Evolutionary conservation across 2,329 filamentous ascomycete genomes (phyloP), one percentile per base, ranked within the genome.

Genomic region (Domatiomyces catenatus): DNA sequence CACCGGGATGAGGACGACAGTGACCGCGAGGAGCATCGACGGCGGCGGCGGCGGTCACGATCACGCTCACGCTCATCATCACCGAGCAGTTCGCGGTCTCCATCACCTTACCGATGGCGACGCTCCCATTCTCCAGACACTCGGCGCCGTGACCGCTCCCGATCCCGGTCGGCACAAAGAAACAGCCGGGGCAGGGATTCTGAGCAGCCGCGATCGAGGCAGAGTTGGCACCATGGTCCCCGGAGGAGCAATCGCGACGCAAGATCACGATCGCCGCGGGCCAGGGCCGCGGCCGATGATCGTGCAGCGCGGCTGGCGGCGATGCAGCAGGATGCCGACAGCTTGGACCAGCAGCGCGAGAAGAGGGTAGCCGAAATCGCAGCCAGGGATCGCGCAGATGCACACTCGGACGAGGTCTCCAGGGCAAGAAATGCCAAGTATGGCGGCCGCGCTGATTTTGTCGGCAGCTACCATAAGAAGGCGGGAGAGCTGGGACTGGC

Each of bases 251-350:
- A 3, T 24, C 22, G 22, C 22, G 42, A 26, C 48, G 49, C 12
- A 44, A 50, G 32, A 15, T 39, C 32, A 39, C 32, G 10, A 47
- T 32, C 48, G 36, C 46, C 20, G 43, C 48, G 47, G 36, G 53
- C 46, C 58, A 50, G 51, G 52, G 54, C 32, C 51, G 52, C 49
- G 49, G 75, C 75, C 18, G 75, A 77, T 19, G 80, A 83, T 54
- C 73, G 74, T n/a, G 79, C 80, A 10, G 74, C 75, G 20, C 85
- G 80, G 62, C 67, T 87, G 17, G 83, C 80, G 15, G 81, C 79
- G 7, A 87, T 88, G 84, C 82, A 85, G 63, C 75, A 75, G 17
- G 81, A 80, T 24, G 84, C 84, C 3, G 74, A 73, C 1, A 77
- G 83, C 8, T 70, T 93, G 46, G 84, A 90, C 59, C 63, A 71